phyloP scores from a whole-genome alignment of 768 basidiomycete genomes.

The Macrocybe gigantea region DNA sequence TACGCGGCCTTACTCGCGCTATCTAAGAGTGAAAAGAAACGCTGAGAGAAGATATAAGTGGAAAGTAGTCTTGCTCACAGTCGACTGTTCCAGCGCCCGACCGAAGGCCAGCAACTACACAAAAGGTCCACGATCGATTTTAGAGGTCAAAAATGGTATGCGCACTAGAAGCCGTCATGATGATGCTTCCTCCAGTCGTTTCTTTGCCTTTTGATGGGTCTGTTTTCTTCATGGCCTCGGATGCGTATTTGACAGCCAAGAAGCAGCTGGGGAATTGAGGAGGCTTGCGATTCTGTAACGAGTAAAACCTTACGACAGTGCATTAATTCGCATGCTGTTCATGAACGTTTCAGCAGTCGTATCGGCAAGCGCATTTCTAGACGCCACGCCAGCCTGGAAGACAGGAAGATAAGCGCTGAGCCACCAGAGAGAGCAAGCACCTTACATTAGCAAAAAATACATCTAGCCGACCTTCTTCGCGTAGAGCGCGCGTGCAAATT shows the following conservation, averaged over 20 bases:
- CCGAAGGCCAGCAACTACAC: conserved; percentile 70
- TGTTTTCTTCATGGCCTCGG: conserved; percentile 69
- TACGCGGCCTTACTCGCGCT: conserved; percentile 93
- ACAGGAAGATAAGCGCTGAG: background rate
- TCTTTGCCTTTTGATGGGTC: conserved; percentile 67
- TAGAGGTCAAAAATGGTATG: conserved; percentile 4
- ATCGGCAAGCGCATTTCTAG: conserved; percentile 36
- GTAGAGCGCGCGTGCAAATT: conserved; percentile 65
- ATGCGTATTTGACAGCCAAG: conserved; percentile 83
- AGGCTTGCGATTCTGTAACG: background rate
- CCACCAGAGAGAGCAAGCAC: background rate
- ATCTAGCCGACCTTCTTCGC: conserved; percentile 83
- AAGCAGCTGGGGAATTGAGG: conserved; percentile 57
- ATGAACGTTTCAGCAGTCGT: conserved; percentile 64
- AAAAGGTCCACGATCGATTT: conserved; percentile 1
- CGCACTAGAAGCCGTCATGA: conserved; percentile 80
- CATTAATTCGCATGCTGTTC: conserved; percentile 74
- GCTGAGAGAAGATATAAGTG: background rate
- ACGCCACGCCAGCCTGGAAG: conserved; percentile 62
- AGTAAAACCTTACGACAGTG: conserved; percentile 37
- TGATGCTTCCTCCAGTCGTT: conserved; percentile 71
- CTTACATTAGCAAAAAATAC: conserved; percentile 93
- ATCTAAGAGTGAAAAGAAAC: conserved; percentile 36
- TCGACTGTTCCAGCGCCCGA: conserved; percentile 80
- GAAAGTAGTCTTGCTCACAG: conserved; percentile 43